These are phyloP conservation scores for Anethum foeniculum DNA, from an alignment of 140 eudicot species.

Conservation along the genomic window DNA sequence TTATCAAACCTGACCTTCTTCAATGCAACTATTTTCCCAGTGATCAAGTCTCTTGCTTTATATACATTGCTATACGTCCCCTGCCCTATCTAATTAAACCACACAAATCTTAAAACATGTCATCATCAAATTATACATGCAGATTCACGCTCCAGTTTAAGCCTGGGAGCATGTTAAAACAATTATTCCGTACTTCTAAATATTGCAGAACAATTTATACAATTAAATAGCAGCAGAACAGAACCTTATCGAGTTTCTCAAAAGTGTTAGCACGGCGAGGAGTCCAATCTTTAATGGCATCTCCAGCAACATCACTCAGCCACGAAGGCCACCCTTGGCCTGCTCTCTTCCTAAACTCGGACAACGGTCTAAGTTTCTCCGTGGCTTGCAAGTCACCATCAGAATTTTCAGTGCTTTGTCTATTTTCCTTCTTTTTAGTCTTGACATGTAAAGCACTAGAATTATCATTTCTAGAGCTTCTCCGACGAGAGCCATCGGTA, in stretches of 20 bases:
- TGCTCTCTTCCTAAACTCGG: conserved; percentile 23
- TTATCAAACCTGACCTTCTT: conserved; percentile 40
- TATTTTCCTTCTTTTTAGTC: conserved; percentile 10
- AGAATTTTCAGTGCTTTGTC: conserved; percentile 19
- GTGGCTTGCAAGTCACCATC: conserved; percentile 10
- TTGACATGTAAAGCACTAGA: not conserved
- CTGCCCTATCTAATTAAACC: conserved; percentile 38
- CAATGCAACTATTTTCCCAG: conserved; percentile 61
- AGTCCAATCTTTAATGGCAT: conserved; percentile 62
- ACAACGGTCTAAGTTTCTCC: conserved; percentile 17
- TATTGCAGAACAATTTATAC: not conserved
- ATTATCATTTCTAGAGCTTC: not conserved
- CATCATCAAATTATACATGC: not conserved
- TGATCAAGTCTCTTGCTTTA: conserved; percentile 53
- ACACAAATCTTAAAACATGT: not conserved
- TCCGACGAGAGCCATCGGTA: conserved; percentile 25
- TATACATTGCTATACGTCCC: conserved; percentile 71
- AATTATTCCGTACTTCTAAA: not conserved
- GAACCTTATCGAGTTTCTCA: conserved; percentile 71
- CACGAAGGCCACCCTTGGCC: conserved; percentile 58
- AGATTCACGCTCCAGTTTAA: not conserved
- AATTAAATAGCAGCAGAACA: not conserved
- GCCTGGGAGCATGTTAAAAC: not conserved
- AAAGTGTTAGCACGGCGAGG: conserved; percentile 58
- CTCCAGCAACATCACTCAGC: conserved; percentile 59